These are phyloP conservation scores for Trichosanthes truncata DNA, from an alignment of 306 rosid species.

Conservation along the genomic window DNA sequence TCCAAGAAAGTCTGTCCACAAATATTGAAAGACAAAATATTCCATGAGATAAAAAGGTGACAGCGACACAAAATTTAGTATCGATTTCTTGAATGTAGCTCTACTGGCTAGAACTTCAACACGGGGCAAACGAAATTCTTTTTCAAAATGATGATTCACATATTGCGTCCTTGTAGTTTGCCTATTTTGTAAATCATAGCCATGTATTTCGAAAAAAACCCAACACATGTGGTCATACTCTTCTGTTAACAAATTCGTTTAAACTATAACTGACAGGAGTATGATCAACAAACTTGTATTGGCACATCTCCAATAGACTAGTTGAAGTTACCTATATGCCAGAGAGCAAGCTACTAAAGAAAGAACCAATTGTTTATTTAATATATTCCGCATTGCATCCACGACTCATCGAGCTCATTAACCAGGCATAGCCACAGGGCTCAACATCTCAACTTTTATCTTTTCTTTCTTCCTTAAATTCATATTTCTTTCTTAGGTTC, in stretches of 20 bases:
- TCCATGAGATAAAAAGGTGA: conserved; percentile 7
- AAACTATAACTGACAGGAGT: background rate
- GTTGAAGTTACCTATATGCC: no score
- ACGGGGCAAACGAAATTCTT: background rate
- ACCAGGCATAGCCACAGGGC: background rate
- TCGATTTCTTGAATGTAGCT: background rate
- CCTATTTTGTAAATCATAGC: background rate
- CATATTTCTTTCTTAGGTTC: background rate
- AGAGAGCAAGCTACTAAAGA: no score
- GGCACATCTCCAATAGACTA: no score
- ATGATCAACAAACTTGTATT: background rate
- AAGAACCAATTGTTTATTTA: background rate
- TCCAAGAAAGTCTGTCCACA: conserved; percentile 67
- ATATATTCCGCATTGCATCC: background rate
- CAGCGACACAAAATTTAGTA: background rate
- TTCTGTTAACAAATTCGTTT: background rate
- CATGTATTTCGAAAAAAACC: background rate
- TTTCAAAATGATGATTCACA: background rate
- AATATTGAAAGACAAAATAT: background rate
- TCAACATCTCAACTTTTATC: background rate
- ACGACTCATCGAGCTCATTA: background rate
- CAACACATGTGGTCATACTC: background rate
- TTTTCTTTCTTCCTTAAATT: background rate
- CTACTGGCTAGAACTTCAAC: background rate
- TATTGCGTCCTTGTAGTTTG: background rate